phyloP scores from a whole-genome alignment of 139 green algal species.

The Chlorella sp. region DNA sequence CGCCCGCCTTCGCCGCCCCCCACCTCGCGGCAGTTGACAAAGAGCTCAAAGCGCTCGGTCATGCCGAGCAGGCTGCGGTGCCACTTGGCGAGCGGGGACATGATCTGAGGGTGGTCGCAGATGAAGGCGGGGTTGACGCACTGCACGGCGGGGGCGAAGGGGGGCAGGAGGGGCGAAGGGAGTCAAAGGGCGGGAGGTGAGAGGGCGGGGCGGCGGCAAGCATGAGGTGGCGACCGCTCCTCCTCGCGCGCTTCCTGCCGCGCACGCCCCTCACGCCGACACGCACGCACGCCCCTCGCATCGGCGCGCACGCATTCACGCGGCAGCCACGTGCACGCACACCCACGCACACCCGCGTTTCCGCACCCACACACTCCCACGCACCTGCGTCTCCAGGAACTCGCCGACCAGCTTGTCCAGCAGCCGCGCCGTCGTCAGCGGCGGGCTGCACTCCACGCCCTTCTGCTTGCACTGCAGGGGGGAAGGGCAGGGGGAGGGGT shows the following conservation, averaged over 20 bases:
- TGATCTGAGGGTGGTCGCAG: conserved; percentile 98
- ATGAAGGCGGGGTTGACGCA: conserved; percentile 98
- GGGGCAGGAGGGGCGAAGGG: not conserved
- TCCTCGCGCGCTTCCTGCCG: too few relatives aligned
- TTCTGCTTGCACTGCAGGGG: conserved; percentile 64
- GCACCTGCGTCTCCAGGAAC: conserved; percentile 88
- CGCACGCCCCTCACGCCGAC: too few relatives aligned
- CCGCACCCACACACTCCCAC: too few relatives aligned
- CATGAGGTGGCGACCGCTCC: too few relatives aligned
- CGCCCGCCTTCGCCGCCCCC: too few relatives aligned
- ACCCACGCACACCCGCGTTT: too few relatives aligned
- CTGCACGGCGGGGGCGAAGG: not conserved
- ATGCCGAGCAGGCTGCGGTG: conserved; percentile 79
- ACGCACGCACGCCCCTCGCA: too few relatives aligned
- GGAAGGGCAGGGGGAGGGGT: not conserved
- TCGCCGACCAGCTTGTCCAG: conserved; percentile 99
- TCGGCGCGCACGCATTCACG: too few relatives aligned
- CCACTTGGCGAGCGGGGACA: conserved; percentile 98
- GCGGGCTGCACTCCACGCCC: conserved; percentile 81
- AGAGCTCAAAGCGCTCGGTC: conserved; percentile 99
- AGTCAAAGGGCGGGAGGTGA: too few relatives aligned
- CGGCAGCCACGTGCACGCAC: too few relatives aligned
- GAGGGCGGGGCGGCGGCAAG: too few relatives aligned
- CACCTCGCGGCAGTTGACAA: conserved; percentile 97
- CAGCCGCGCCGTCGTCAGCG: conserved; percentile 90